Base-by-base conservation (phyloP, 345 rosid species). In the Leavenworthia alabamica region DNA sequence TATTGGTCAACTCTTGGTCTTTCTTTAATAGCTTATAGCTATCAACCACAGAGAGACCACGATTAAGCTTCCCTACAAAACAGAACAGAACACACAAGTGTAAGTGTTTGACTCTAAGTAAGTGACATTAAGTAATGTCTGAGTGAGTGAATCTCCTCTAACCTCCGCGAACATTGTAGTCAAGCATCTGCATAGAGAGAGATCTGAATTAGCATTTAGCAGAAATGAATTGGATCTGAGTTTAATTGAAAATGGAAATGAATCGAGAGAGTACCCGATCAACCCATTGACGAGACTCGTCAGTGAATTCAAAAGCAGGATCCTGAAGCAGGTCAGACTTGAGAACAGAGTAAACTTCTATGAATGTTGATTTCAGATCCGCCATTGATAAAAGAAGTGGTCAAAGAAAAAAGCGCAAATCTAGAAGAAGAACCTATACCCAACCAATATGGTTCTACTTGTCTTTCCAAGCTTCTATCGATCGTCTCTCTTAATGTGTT, bases 21-120 rank as follows among this genome's bases (percentile, higher is more conserved):
- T 83, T 76, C 69, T 81, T 83, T 79, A 89, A 75, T 56, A 81
- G 59, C 54, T 78, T 80, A 79, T 76, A 83, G 78, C 88, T 83
- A 72, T 86, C 95, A 63, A 85, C 75, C 6, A 93, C 97, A 41
- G 96, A 89, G 54, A 89, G 82, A 14, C 99, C 97, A 15, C 99
- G 74, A 45, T 93, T 93, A 37, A 93, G 79, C 79, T 87, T 89
- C 64, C 97, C 97, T 89, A 81, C 19, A 43, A 47, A 62, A 72
- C 42, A 54, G 12, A 62, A 16, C 46, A n/a, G n/a, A n/a, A 61
- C 3, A 16, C 6, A n/a, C n/a, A n/a, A n/a, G n/a, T n/a, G n/a
- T n/a, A 26, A 10, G 4, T 36, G 27, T 36, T 48, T 35, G 13
- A 36, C 17, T 37, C 1, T 36, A 2, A 37, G 2, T 36, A 2